These are phyloP conservation scores for Wickerhamomyces sp. DNA, from an alignment of 1,139 yeast genomes.

Conservation along the genomic window DNA sequence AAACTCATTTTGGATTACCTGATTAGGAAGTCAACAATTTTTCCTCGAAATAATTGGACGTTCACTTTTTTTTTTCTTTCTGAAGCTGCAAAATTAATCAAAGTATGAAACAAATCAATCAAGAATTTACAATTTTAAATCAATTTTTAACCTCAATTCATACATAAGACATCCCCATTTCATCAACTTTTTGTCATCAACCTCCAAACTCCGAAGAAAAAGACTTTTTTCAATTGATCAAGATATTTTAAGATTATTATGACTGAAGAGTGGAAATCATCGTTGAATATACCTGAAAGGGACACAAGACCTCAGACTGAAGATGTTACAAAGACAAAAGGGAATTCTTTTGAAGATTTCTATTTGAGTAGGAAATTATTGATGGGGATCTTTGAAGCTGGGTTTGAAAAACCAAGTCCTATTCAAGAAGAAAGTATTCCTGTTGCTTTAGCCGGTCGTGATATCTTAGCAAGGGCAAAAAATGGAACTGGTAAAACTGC, in stretches of 20 bases:
- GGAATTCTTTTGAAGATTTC: constrained; percentile 88
- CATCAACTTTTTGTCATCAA: too few species aligned
- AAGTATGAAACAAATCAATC: background rate
- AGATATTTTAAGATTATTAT: constrained; percentile 7
- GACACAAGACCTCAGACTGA: constrained; percentile 95
- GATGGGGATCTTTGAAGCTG: constrained; percentile 99
- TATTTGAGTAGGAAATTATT: constrained; percentile 85
- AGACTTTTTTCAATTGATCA: too few species aligned
- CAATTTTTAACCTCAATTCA: too few species aligned
- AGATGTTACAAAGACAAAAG: constrained; percentile 90
- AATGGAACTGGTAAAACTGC: constrained; percentile 99
- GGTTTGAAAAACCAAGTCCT: constrained; percentile 97
- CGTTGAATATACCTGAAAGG: constrained; percentile 70
- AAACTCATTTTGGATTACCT: background rate
- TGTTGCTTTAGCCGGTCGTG: constrained; percentile 92
- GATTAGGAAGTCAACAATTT: constrained; percentile 7
- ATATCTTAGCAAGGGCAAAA: constrained; percentile 94
- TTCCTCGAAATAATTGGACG: background rate
- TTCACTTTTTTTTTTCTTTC: too few species aligned
- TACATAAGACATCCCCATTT: background rate
- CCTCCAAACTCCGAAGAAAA: too few species aligned
- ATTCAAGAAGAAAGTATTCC: constrained; percentile 98
- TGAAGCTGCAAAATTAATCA: background rate
- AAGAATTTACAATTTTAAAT: background rate
- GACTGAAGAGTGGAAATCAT: constrained; percentile 57